phyloP scores from a whole-genome alignment of 768 basidiomycete species.

The Fistulinella prunicolor region DNA sequence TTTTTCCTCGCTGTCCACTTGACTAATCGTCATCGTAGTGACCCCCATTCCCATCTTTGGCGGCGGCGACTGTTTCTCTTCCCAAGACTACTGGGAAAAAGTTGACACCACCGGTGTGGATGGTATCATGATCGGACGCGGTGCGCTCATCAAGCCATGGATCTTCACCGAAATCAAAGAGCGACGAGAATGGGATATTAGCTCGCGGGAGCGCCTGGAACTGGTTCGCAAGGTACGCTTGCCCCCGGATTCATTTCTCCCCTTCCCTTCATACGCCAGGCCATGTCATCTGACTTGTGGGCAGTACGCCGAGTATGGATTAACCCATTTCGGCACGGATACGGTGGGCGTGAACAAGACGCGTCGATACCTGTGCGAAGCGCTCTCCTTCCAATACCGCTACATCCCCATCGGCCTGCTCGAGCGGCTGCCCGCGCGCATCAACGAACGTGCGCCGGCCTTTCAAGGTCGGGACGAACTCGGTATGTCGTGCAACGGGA shows the following conservation, averaged over 20 bases:
- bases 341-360: slow-evolving; percentile 89
- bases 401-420: slow-evolving; percentile 94
- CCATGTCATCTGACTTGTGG: background rate
- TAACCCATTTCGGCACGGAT: slow-evolving; percentile 84
- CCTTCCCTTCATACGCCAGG: background rate
- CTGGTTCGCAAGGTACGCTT: slow-evolving; percentile 70
- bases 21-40: slow-evolving; percentile 41
- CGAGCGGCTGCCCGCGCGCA: slow-evolving; percentile 70
- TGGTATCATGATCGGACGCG: slow-evolving; percentile 93
- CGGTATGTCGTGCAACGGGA: slow-evolving; percentile 44
- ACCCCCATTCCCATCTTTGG: slow-evolving; percentile 92
- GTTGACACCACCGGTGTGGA: slow-evolving; percentile 84
- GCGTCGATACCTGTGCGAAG: slow-evolving; percentile 91
- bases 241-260: background rate
- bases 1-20: background rate
- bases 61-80: slow-evolving; percentile 92
- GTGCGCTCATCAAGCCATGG: slow-evolving; percentile 95
- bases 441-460: slow-evolving; percentile 90
- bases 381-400: slow-evolving; percentile 93
- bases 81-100: slow-evolving; percentile 74
- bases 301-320: slow-evolving; percentile 84
- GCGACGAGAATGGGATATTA: slow-evolving; percentile 89
- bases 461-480: slow-evolving; percentile 87
- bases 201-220: slow-evolving; percentile 78
- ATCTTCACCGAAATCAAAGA: slow-evolving; percentile 96